These are phyloP conservation scores for Curvularia sp. DNA, from an alignment of 2,329 filamentous ascomycete genomes.

Conservation along the genomic window DNA sequence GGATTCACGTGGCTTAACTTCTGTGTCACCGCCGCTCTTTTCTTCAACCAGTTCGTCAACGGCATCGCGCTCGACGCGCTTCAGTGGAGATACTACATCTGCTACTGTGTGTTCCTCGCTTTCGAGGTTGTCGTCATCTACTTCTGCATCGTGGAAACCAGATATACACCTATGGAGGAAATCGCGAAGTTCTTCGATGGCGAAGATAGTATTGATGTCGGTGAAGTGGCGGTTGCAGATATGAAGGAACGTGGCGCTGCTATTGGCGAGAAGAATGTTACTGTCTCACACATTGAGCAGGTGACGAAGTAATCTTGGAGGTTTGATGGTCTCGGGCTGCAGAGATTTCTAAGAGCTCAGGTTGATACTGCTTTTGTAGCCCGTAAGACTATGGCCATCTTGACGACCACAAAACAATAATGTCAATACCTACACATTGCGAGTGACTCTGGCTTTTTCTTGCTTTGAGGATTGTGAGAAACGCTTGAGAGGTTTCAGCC, in stretches of 20 bases:
- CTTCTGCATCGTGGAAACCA: slow-evolving; percentile 28
- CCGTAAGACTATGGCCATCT: neutral
- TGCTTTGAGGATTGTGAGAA: too few species aligned
- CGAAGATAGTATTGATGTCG: slow-evolving; percentile 22
- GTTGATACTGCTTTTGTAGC: too few species aligned
- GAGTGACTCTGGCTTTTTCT: too few species aligned
- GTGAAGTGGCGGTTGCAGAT: slow-evolving; percentile 20
- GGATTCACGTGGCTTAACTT: slow-evolving; percentile 18
- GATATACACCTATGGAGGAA: slow-evolving; percentile 25
- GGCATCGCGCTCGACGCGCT: slow-evolving; percentile 29
- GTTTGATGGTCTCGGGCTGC: neutral
- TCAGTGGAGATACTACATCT: slow-evolving; percentile 30
- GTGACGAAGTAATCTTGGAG: neutral
- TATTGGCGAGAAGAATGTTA: neutral
- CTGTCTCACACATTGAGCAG: slow-evolving; percentile 10
- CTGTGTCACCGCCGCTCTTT: slow-evolving; percentile 18
- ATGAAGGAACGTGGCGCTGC: slow-evolving; percentile 22
- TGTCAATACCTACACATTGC: neutral
- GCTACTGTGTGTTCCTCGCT: slow-evolving; percentile 29
- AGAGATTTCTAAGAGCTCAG: neutral
- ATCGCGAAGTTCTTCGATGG: slow-evolving; percentile 28
- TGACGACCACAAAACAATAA: neutral
- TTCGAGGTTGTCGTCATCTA: slow-evolving; percentile 20
- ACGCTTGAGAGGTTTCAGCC: too few species aligned
- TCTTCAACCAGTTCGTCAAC: slow-evolving; percentile 26